Evolutionary conservation across 2,329 filamentous ascomycete species (phyloP).

Genomic region (Pochonia chlamydosporia): DNA sequence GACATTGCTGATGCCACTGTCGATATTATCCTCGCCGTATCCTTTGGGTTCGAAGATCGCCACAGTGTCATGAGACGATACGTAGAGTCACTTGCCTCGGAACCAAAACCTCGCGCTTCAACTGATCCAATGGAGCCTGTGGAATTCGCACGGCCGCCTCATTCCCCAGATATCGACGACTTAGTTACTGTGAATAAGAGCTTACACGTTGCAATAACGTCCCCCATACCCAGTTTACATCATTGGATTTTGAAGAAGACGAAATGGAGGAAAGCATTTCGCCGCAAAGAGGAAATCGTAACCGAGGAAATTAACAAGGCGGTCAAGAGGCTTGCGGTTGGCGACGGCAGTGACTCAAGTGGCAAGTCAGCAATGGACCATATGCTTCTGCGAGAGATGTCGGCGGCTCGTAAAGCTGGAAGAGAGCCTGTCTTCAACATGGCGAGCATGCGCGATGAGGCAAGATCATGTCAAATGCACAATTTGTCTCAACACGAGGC

Average conservation of each 20-base stretch:
- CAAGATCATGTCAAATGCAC: not conserved
- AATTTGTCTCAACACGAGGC: not conserved
- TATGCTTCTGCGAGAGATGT: not conserved
- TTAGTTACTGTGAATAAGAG: not conserved
- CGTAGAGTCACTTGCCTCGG: no score
- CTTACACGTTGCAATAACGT: not conserved
- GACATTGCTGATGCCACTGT: slow-evolving; percentile 24
- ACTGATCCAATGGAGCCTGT: no score
- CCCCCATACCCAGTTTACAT: slow-evolving; percentile 13
- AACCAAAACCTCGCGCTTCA: no score
- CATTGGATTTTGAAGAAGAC: slow-evolving; percentile 18
- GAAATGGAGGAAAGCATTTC: slow-evolving; percentile 4
- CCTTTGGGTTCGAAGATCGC: no score
- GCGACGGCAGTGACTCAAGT: no score
- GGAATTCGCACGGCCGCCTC: no score
- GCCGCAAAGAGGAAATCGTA: slow-evolving; percentile 6
- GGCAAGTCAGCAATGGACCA: no score
- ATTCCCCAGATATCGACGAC: no score
- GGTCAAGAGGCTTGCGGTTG: slow-evolving; percentile 1
- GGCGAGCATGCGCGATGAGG: slow-evolving; percentile 26
- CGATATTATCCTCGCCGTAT: slow-evolving; percentile 20
- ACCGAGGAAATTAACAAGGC: slow-evolving; percentile 6
- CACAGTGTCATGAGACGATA: no score
- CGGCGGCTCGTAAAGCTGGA: slow-evolving; percentile 21
- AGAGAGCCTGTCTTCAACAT: slow-evolving; percentile 23